Percentiles rank a stretch among this genome's conserved stretches.
Evolutionary conservation across 2,329 filamentous ascomycete species (phyloP).

Genomic region (Colletotrichum endophyticum): DNA sequence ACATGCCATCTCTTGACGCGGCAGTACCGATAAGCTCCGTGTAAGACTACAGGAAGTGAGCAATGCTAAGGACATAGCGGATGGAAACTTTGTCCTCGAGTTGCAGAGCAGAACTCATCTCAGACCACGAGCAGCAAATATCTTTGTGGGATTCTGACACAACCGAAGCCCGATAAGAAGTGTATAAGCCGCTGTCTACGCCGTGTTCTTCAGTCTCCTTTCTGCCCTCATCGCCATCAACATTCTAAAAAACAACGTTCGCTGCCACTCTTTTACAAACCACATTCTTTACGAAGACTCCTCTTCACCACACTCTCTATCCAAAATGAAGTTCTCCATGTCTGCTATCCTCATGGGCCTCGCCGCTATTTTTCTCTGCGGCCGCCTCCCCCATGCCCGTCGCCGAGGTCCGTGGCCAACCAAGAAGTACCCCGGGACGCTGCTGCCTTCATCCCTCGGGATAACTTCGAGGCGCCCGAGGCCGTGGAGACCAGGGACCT

Average conservation of each 20-base stretch:
- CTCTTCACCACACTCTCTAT: not conserved
- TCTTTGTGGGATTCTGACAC: rapidly evolving
- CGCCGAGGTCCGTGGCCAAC: not conserved
- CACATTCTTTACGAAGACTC: not conserved
- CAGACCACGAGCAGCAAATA: not conserved
- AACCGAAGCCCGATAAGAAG: rapidly evolving
- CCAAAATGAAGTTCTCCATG: not conserved
- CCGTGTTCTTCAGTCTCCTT: rapidly evolving
- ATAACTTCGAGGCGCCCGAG: rapidly evolving
- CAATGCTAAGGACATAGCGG: not conserved
- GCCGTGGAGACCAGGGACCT: not conserved
- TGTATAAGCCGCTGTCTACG: not conserved
- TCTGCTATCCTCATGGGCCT: not conserved
- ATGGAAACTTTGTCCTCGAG: not conserved
- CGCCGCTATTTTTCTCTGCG: not conserved
- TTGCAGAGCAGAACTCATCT: not conserved
- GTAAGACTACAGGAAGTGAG: not conserved
- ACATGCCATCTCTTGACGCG: not conserved
- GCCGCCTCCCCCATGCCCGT: not conserved
- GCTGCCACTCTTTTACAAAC: not conserved
- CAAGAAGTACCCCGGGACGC: rapidly evolving
- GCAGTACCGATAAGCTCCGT: not conserved
- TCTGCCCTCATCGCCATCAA: not conserved
- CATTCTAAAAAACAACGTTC: not conserved
- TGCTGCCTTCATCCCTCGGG: rapidly evolving